Conservation (phyloP, 1,139 yeast species). For the Taphrina deformans region DNA sequence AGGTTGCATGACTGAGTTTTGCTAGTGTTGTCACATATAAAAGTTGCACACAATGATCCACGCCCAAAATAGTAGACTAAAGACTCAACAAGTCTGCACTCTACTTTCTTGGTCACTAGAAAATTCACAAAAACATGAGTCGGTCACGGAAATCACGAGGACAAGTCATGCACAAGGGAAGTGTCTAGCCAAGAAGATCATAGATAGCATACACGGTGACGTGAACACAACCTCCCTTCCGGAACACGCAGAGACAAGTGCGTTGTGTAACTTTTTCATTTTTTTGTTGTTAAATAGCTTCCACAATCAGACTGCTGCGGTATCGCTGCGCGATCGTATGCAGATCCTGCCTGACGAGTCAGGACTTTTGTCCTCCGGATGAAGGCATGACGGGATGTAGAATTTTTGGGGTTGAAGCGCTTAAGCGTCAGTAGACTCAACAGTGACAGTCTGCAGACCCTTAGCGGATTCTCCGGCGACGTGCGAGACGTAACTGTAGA, state of each 20-base stretch:
- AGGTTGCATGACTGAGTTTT: no score
- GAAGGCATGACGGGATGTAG: background rate
- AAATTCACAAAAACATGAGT: background rate
- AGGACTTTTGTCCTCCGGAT: background rate
- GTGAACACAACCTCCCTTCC: constrained; percentile 16
- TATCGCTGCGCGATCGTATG: background rate
- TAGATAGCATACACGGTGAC: background rate
- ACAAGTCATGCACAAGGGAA: constrained; percentile 3
- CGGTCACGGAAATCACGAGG: background rate
- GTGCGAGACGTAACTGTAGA: constrained; percentile 97
- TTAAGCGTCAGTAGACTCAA: constrained; percentile 52
- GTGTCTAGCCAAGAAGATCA: constrained; percentile 25
- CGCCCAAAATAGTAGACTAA: background rate
- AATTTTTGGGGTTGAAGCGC: background rate
- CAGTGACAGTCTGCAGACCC: constrained; percentile 97
- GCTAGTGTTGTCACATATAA: no score
- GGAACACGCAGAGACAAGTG: constrained; percentile 23
- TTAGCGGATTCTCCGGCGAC: constrained; percentile 91
- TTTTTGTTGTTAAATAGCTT: background rate
- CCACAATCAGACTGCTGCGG: background rate
- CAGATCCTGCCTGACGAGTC: background rate
- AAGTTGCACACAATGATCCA: no score
- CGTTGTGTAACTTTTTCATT: constrained; percentile 20
- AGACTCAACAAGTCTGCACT: background rate
- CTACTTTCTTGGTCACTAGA: background rate